Evolutionary conservation across 2,329 filamentous ascomycete species (phyloP), one percentile per base, ranked within the genome.

Genomic region (Diplodia seriata): DNA sequence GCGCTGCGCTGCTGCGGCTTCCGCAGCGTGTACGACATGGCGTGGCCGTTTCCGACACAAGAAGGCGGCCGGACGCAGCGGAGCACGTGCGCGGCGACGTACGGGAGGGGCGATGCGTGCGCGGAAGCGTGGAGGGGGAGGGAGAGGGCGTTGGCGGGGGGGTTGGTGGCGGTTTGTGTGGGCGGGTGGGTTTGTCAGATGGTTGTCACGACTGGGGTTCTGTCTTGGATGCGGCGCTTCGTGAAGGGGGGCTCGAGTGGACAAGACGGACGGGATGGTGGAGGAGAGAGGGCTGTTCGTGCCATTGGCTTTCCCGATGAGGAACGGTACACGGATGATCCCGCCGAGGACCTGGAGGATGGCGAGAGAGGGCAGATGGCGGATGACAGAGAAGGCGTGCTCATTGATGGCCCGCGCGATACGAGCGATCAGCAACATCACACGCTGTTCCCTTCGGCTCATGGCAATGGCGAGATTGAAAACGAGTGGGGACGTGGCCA

Each of bases 1-100:
- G 74, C 81, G 0, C 82, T 90, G 20, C 72, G 83, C n/a, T 91
- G 89, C 78, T 91, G 89, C 71, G 89, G 89, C 0, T 80, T 90
- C 55, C 83, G 82, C 67, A 81, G 78, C 3, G 73, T 85, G 33
- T 75, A 73, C 53, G 87, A 91, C 72, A 84, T 84, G 68, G 83
- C 85, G 0, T 90, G 83, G 78, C 89, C 89, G 0, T 89, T 89
- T 66, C 78, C 79, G 65, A 26, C 23, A 9, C 14, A 6, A 23
- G 1, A 26, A 26, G 57, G 40, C 8, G 31, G 73, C 55, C 65
- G 72, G 68, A n/a, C 71, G 26, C 68, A 69, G 57, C 38, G 54
- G 51, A 72, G 75, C 47, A 72, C 74, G 31, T 88, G 87, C 72
- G 68, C 74, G 0, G 73, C 79, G 64, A 75, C 80, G 8, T 86